Evolutionary conservation across 2,329 filamentous ascomycete genomes (phyloP).

Genomic region (Trichoderma asperellum): DNA sequence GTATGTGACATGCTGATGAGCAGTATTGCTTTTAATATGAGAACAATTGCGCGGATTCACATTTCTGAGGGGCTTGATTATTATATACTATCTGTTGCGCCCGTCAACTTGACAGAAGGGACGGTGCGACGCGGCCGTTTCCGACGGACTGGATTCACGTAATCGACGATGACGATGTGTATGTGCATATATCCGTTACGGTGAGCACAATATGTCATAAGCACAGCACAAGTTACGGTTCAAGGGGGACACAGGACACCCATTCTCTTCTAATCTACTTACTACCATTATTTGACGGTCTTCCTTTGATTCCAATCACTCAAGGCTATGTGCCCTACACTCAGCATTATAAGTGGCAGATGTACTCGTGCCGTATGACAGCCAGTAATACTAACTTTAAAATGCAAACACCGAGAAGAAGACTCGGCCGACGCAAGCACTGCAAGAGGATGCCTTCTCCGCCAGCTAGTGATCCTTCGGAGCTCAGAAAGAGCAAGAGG

Average conservation of each 20-base stretch:
- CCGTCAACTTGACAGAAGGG: background rate
- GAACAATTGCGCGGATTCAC: background rate
- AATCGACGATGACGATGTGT: background rate
- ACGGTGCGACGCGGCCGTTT: constrained; percentile 5
- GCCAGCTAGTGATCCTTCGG: background rate
- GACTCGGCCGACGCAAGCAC: background rate
- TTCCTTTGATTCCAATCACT: background rate
- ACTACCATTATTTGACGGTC: background rate
- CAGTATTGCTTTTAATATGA: background rate
- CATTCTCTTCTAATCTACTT: background rate
- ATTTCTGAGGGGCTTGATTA: background rate
- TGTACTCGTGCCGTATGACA: background rate
- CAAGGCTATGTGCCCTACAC: background rate
- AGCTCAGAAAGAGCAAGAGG: background rate
- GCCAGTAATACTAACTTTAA: background rate
- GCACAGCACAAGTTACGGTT: background rate
- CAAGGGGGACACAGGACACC: background rate
- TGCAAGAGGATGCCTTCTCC: background rate
- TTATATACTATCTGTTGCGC: background rate
- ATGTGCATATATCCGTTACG: background rate
- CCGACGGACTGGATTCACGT: background rate
- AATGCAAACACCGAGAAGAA: background rate
- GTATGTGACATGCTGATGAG: background rate
- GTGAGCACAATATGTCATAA: background rate
- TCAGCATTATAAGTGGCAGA: background rate